Evolutionary conservation across 441 rosid genomes (phyloP).

Genomic region (Theobroma grandiflorum): DNA sequence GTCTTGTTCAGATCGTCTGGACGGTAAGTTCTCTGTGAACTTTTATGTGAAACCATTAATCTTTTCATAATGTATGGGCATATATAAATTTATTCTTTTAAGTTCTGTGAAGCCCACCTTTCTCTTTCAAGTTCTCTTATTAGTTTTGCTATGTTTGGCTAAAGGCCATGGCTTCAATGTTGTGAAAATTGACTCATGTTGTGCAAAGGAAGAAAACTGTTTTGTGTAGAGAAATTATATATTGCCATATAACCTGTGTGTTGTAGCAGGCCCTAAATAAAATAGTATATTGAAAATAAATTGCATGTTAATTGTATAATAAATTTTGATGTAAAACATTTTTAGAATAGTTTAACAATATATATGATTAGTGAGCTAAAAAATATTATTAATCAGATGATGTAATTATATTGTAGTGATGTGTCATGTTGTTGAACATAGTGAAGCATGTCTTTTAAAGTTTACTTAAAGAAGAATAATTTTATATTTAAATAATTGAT

Average conservation of each 20-base stretch:
- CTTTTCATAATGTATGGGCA: not conserved
- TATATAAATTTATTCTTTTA: not conserved
- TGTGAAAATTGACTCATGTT: not conserved
- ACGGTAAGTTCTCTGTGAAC: constrained; percentile 52
- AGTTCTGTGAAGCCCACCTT: not conserved
- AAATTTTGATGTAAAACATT: not conserved
- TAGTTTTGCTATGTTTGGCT: not conserved
- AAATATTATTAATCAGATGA: constrained; percentile 6
- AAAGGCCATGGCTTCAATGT: not conserved
- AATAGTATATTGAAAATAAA: not conserved
- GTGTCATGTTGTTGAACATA: not conserved
- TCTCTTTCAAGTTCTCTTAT: not conserved
- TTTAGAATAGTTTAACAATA: constrained; percentile 8
- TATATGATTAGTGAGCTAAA: not conserved
- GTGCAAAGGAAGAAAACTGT: not conserved
- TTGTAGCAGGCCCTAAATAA: not conserved
- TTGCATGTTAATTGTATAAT: not conserved
- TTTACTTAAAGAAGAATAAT: not conserved
- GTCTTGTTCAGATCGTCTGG: constrained; percentile 75
- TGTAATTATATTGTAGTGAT: not conserved
- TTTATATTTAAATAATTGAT: not conserved
- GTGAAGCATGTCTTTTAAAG: not conserved
- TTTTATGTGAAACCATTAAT: constrained; percentile 12
- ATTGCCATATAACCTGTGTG: not conserved
- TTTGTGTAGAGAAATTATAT: not conserved